Base-by-base conservation (phyloP, 495 filamentous ascomycete genomes). In the Friedmanniomyces endolithicus region DNA sequence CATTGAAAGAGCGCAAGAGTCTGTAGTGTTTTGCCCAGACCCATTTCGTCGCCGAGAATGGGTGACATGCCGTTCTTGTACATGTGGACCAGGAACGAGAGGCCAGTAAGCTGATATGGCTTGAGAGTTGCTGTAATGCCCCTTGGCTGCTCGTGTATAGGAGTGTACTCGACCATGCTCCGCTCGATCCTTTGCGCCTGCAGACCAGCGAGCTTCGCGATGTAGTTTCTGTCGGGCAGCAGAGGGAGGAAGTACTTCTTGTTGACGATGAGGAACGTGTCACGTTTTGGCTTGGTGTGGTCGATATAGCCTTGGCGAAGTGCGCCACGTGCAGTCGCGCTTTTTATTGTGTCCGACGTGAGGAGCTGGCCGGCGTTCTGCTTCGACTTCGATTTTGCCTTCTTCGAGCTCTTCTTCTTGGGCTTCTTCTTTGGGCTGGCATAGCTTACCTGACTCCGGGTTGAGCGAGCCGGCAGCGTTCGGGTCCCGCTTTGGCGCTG, bases 1-100 rank as follows among this genome's bases (percentile, higher is more conserved):
- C 74, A 68, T 48, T 77, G 75, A 34, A 82, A 77, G 0, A 82
- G 67, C 1, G 80, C 72, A 0, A 83, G 68, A 0, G 77, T 78
- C 57, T 83, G 80, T 0, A 82, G 57, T 0, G 79, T 83, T 59
- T 82, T 82, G 17, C 79, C 80, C 0, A 83, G 69, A n/a, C 79
- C 79, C 79, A 83, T 83, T 44, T 83, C 79, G 45, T 83, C 79
- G 4, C 72, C 79, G 0, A 82, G 68, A 17, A 83, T 78, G 11
- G 72, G 73, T 3, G 76, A 74, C n/a, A 80, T 63, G 33, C 78
- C 75, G 55, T 84, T 84, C 1, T 70, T 67, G 61, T 80, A 67
- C 11, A 84, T 65, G 60, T 79, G 75, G 0, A 82, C 57, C 6
- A 86, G 69, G 60, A 80, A 84, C 0, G 77, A 79, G 0, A 86